Conservation (phyloP, 192 early-diverging fungal species). For the Entomortierella beljakovae region DNA sequence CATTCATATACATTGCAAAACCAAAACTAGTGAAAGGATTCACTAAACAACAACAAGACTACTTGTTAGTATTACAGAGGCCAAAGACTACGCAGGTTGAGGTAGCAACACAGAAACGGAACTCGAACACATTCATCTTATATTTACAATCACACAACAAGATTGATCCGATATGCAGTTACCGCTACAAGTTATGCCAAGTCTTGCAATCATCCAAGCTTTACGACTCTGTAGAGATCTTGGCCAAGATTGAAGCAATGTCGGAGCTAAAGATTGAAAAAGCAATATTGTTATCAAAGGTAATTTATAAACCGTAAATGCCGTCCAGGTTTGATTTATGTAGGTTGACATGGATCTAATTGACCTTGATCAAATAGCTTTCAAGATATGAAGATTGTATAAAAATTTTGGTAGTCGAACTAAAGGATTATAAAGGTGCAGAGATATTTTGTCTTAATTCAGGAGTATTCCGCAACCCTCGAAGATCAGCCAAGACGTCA, state of each 20-base stretch:
- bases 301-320: constrained; percentile 12
- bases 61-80: background rate
- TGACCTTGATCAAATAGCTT: too few relatives aligned
- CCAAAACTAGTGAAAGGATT: constrained; percentile 14
- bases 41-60: constrained; percentile 4
- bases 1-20: too few relatives aligned
- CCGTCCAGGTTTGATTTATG: background rate
- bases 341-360: too few relatives aligned
- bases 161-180: constrained; percentile 33
- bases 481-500: constrained; percentile 6
- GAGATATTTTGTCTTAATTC: constrained; percentile 65
- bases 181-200: constrained; percentile 48
- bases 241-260: constrained; percentile 44
- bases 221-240: constrained; percentile 47
- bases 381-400: constrained; percentile 58
- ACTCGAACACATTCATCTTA: constrained; percentile 31
- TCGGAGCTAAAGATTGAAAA: constrained; percentile 55
- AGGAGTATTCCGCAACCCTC: constrained; percentile 53
- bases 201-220: constrained; percentile 56
- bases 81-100: background rate
- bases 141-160: constrained; percentile 25
- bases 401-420: constrained; percentile 55
- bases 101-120: background rate
- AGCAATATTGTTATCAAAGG: constrained; percentile 61
- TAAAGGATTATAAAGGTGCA: constrained; percentile 65